A percentile compares a stretch with the other conserved stretches of the same genome.
Conservation (phyloP, 139 green algal genomes). For the Zygnema cylindricum region DNA sequence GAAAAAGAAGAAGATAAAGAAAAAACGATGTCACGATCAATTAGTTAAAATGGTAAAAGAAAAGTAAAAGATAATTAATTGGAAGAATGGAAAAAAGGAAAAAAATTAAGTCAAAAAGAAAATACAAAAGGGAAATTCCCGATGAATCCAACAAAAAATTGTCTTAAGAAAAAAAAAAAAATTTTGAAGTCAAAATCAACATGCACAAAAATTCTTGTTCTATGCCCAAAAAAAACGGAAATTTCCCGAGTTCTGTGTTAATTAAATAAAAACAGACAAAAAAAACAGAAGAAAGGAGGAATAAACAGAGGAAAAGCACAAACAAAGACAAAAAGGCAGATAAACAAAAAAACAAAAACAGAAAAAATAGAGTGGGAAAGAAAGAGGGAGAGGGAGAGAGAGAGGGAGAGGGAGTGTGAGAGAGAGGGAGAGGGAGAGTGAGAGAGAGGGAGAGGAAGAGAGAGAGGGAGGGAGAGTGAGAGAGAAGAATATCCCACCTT, state of each 20-base stretch:
- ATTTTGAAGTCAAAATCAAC: background rate
- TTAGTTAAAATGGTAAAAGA: background rate
- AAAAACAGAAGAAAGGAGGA: background rate
- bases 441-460: background rate
- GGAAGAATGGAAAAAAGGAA: background rate
- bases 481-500: no score
- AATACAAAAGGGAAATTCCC: background rate
- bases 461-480: no score
- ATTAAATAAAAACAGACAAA: background rate
- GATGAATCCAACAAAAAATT: background rate
- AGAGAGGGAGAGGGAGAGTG: background rate
- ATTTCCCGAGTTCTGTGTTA: background rate
- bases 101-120: background rate
- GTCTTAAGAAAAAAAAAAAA: background rate
- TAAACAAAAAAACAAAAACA: background rate
- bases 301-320: background rate
- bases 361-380: background rate
- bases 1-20: constrained; percentile 9
- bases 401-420: background rate
- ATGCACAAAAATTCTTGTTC: background rate
- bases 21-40: background rate
- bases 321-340: background rate
- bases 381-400: background rate
- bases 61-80: background rate
- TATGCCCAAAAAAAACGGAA: background rate